Evolutionary conservation across 495 filamentous ascomycete species (phyloP), one percentile per base, ranked within the genome.

Genomic region (Chaetomidium leptoderma): DNA sequence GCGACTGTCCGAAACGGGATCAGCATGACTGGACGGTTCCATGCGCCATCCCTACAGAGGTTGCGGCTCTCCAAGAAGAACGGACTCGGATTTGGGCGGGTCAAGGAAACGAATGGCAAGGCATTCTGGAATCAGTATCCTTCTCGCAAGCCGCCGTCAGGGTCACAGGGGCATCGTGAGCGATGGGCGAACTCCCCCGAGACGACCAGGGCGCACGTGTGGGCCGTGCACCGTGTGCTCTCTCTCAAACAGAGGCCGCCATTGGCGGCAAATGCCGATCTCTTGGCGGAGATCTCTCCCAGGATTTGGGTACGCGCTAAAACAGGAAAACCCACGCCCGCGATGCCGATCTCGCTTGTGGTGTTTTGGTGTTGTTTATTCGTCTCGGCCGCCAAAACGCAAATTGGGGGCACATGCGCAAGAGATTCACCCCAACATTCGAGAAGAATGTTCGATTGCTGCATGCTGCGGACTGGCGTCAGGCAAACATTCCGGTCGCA

Each of bases 211-310:
- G 4, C 13, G 7, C 19, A 48, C 30, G 36, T 51, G 26, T 55
- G 46, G 46, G 37, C 30, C 46, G 53, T 55, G 53, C 52, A 53
- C 53, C 17, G 33, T 7, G 16, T 17, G 40, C 9, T 7, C 16
- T 32, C 4, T 44, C 40, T 35, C 27, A 19, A 44, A 27, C n/a
- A 29, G 43, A 21, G 43, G 17, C 35, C 19, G 64, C 64, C 64
- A 67, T 62, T n/a, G 64, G 33, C 64, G 64, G 61, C 48, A 13
- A 2, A 13, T 24, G 51, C 21, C 43, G 43, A 56, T 56, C 53
- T 21, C 53, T 56, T 47, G 43, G 43, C 53, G 39, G n/a, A 17
- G 53, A 56, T 56, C 53, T 56, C n/a, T 27, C 39, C 53, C 53
- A 47, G 14, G 14, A 9, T 2, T 26, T 47, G 30, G 53, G 53